Evolutionary conservation across 1,284 basidiomycete species (phyloP).

Genomic region (Mycena citricolor): DNA sequence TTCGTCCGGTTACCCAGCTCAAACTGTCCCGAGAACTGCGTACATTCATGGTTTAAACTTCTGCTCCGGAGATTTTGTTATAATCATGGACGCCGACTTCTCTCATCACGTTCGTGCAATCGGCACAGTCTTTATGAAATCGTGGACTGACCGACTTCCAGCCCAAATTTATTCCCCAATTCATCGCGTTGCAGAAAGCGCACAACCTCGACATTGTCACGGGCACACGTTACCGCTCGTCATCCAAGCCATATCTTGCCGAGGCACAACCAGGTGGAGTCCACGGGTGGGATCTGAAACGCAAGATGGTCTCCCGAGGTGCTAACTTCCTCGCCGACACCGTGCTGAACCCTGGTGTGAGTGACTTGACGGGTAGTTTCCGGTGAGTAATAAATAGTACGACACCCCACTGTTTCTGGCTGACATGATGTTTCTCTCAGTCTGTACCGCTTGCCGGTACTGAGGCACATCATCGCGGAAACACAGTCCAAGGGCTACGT

Average conservation of each 20-base stretch:
- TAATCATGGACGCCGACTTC: conserved; percentile 97
- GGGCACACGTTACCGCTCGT: conserved; percentile 81
- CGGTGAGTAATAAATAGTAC: too few species aligned
- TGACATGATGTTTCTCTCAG: conserved; percentile 47
- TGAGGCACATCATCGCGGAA: conserved; percentile 79
- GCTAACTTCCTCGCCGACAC: conserved; percentile 87
- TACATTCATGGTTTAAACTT: conserved; percentile 91
- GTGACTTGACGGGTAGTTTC: conserved; percentile 86
- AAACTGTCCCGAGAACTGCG: conserved; percentile 62
- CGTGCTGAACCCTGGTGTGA: conserved; percentile 79
- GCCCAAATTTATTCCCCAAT: conserved; percentile 90
- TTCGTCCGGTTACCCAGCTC: conserved; percentile 13
- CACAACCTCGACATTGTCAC: conserved; percentile 89
- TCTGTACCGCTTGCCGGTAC: conserved; percentile 74
- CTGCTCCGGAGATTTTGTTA: conserved; percentile 89
- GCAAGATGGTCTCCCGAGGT: conserved; percentile 82
- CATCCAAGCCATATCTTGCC: conserved; percentile 49
- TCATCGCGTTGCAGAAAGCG: conserved; percentile 82
- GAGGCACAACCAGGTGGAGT: conserved; percentile 74
- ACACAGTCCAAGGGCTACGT: conserved; percentile 89
- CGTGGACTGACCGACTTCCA: conserved; percentile 30
- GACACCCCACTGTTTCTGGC: not conserved
- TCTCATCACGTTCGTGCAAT: conserved; percentile 78
- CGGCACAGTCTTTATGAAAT: not conserved
- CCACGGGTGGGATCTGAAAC: conserved; percentile 86